phyloP scores from a whole-genome alignment of 2,329 filamentous ascomycete species.

The Diaporthe sp. region DNA sequence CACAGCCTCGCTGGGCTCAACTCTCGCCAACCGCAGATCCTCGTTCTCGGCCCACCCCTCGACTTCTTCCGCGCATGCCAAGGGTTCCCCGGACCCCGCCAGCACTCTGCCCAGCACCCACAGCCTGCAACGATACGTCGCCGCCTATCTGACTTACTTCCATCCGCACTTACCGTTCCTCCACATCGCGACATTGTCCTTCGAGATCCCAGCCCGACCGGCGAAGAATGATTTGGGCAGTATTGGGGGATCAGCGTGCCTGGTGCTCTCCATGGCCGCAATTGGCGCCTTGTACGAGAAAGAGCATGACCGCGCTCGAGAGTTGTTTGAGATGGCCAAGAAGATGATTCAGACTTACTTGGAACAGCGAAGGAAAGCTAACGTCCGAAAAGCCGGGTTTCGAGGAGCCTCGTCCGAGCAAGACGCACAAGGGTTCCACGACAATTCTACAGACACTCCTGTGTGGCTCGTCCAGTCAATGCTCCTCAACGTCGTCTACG shows the following conservation, averaged over 20 bases:
- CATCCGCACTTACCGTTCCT: conserved; percentile 96
- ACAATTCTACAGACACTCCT: conserved; percentile 80
- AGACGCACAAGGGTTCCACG: conserved; percentile 58
- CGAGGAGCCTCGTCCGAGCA: conserved; percentile 65
- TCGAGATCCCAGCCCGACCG: conserved; percentile 81
- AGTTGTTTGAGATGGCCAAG: conserved; percentile 93
- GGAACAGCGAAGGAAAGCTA: conserved; percentile 89
- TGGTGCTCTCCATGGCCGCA: conserved; percentile 91
- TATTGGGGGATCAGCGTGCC: conserved; percentile 85
- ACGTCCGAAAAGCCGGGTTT: conserved; percentile 77
- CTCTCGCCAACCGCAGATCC: conserved; percentile 74
- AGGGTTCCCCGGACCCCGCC: conserved; percentile 53
- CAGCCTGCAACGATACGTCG: conserved; percentile 91
- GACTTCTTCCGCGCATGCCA: conserved; percentile 67
- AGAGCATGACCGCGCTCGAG: conserved; percentile 83
- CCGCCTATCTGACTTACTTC: conserved; percentile 91
- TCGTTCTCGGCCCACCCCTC: conserved; percentile 70
- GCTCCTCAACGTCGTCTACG: conserved; percentile 95
- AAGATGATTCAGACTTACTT: conserved; percentile 95
- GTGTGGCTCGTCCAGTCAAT: conserved; percentile 97
- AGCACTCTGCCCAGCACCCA: conserved; percentile 81
- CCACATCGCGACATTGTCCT: conserved; percentile 91
- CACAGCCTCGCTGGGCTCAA: conserved; percentile 63
- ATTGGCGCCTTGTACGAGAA: conserved; percentile 82
- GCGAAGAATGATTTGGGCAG: conserved; percentile 72